These are phyloP conservation scores for Xerocomus nothofagi DNA, from an alignment of 1,284 basidiomycete species.

Conservation along the genomic window DNA sequence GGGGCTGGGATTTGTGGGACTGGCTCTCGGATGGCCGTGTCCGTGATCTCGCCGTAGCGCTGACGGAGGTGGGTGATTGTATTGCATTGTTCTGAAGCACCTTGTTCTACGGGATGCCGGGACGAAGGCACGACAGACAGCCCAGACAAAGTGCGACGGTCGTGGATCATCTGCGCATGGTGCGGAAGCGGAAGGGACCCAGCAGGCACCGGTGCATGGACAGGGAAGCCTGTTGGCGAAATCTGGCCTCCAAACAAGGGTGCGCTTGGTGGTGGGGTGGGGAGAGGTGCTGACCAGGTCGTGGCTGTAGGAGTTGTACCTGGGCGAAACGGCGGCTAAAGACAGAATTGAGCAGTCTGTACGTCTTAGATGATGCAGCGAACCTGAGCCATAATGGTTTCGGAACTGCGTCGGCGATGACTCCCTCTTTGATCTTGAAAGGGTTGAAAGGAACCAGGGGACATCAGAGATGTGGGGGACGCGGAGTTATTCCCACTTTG, in stretches of 20 bases:
- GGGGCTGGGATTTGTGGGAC: neutral
- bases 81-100: constrained; percentile 2
- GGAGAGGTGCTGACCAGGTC: constrained; percentile 20
- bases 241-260: constrained; percentile 3
- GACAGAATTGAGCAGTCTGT: constrained; percentile 1
- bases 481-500: constrained; percentile 10
- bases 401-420: constrained; percentile 20
- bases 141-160: constrained; percentile 7
- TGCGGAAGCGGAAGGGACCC: constrained; percentile 10
- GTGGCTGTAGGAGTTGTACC: constrained; percentile 12
- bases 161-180: constrained; percentile 2
- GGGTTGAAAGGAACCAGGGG: constrained; percentile 3
- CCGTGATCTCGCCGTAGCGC: neutral
- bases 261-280: constrained; percentile 27
- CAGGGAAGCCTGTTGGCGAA: constrained; percentile 12
- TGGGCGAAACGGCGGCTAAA: constrained; percentile 16
- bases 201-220: constrained; percentile 7
- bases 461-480: constrained; percentile 8
- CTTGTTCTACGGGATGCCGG: constrained; percentile 4
- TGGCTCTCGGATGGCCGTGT: constrained; percentile 2
- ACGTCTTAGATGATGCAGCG: constrained; percentile 1
- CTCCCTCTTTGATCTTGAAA: constrained; percentile 4
- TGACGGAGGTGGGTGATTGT: neutral
- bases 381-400: constrained; percentile 20
- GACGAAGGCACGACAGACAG: constrained; percentile 3